Percentiles rank a stretch among this genome's conserved stretches.
Conservation (phyloP, 805 yeast genomes). For the Vanderwaltozyma yarrowii region DNA sequence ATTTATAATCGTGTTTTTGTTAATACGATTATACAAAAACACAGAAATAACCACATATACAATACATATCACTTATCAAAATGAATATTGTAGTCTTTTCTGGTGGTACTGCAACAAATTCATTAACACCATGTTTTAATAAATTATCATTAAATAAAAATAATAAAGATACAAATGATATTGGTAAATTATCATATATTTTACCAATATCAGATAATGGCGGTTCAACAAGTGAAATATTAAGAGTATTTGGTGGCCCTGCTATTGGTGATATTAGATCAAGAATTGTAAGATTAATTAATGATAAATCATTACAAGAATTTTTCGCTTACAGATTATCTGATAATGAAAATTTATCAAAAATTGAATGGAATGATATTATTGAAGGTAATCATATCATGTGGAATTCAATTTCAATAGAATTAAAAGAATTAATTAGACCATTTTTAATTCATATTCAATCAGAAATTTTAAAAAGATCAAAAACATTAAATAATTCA, state of each 20-base stretch:
- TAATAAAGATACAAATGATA: slow-evolving; percentile 2
- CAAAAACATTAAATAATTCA: slow-evolving; percentile 29
- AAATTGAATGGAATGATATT: slow-evolving; percentile 60
- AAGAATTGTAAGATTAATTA: slow-evolving; percentile 63
- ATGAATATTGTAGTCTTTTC: slow-evolving; percentile 39
- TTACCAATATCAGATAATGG: slow-evolving; percentile 89
- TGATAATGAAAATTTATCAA: slow-evolving; percentile 37
- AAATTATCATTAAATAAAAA: slow-evolving; percentile 30
- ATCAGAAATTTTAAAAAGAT: slow-evolving; percentile 60
- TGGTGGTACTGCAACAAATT: slow-evolving; percentile 86
- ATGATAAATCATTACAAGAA: slow-evolving; percentile 35
- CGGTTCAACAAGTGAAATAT: slow-evolving; percentile 84
- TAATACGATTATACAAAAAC: too few species aligned
- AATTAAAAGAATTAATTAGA: slow-evolving; percentile 60
- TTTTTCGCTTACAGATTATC: slow-evolving; percentile 26
- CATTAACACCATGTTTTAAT: slow-evolving; percentile 50
- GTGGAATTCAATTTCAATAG: slow-evolving; percentile 43
- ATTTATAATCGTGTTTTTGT: too few species aligned
- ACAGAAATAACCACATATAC: too few species aligned
- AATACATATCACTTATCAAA: too few species aligned
- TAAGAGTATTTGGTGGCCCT: slow-evolving; percentile 84
- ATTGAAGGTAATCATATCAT: slow-evolving; percentile 69
- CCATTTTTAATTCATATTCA: slow-evolving; percentile 73
- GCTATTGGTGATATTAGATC: slow-evolving; percentile 91
- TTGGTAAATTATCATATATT: slow-evolving; percentile 35